Percentiles rank a stretch among this genome's conserved stretches.
phyloP scores from a whole-genome alignment of 805 yeast species.

The Sugiyamaella americana region DNA sequence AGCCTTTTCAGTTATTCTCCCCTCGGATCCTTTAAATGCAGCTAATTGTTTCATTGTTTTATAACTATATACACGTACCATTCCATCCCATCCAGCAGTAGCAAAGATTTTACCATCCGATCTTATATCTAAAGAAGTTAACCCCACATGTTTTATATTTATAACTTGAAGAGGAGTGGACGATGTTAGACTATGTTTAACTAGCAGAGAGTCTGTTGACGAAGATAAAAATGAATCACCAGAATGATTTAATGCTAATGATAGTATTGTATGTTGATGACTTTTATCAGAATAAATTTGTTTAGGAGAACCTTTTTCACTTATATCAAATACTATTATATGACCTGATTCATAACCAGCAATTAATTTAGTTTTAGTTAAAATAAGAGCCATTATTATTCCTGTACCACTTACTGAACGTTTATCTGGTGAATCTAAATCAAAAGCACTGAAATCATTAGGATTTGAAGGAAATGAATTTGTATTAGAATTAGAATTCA shows the following conservation, averaged over 20 bases:
- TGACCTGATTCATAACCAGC: slow-evolving; percentile 77
- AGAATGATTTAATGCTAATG: slow-evolving; percentile 20
- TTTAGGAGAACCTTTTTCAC: not conserved
- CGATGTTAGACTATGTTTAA: slow-evolving; percentile 23
- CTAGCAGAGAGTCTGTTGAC: slow-evolving; percentile 30
- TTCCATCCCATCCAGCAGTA: slow-evolving; percentile 39
- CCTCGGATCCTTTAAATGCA: slow-evolving; percentile 25
- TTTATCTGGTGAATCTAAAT: not conserved
- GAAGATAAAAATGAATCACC: slow-evolving; percentile 27
- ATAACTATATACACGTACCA: slow-evolving; percentile 29
- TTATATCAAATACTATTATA: slow-evolving; percentile 31
- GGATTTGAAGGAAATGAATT: not conserved
- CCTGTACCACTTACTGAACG: slow-evolving; percentile 37
- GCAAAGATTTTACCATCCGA: slow-evolving; percentile 23
- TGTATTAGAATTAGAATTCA: not conserved
- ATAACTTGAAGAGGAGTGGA: slow-evolving; percentile 3
- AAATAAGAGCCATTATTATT: slow-evolving; percentile 55
- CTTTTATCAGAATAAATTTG: slow-evolving; percentile 18
- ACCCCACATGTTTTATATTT: slow-evolving; percentile 27
- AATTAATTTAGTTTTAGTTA: slow-evolving; percentile 30
- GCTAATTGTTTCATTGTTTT: slow-evolving; percentile 27
- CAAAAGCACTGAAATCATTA: not conserved
- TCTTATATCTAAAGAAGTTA: slow-evolving; percentile 24
- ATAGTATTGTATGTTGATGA: slow-evolving; percentile 32
- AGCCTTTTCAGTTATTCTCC: not conserved